phyloP scores from a whole-genome alignment of 192 early-diverging fungal genomes.

The Coemansia sp. region DNA sequence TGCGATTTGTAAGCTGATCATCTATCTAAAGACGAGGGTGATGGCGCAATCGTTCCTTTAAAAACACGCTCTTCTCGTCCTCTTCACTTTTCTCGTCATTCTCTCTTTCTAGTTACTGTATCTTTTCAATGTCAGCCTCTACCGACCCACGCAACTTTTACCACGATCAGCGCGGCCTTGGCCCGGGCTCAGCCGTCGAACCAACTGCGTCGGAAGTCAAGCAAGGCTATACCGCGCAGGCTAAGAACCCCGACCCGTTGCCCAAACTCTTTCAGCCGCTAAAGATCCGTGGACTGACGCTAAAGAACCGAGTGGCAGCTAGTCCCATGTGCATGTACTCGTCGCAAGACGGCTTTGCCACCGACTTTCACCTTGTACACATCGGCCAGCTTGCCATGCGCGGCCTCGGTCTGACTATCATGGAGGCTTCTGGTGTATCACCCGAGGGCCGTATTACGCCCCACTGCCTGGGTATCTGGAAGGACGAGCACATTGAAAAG shows the following conservation, averaged over 20 bases:
- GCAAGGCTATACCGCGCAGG: conserved; percentile 25
- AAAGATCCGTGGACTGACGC: conserved; percentile 60
- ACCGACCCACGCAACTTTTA: conserved; percentile 24
- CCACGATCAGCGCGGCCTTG: conserved; percentile 29
- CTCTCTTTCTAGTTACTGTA: neutral
- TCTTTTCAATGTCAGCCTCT: neutral
- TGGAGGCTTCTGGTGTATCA: conserved; percentile 74
- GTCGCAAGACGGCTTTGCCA: conserved; percentile 62
- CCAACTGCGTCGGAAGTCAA: conserved; percentile 37
- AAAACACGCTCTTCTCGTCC: neutral
- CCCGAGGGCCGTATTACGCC: conserved; percentile 81
- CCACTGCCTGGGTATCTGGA: conserved; percentile 77
- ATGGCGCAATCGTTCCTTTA: neutral
- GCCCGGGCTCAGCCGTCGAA: conserved; percentile 34
- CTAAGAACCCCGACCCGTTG: conserved; percentile 11
- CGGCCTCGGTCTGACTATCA: conserved; percentile 76
- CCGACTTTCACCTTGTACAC: conserved; percentile 66
- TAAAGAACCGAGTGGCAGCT: conserved; percentile 76
- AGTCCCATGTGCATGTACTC: conserved; percentile 88
- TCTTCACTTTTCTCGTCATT: neutral
- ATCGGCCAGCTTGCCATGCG: conserved; percentile 68
- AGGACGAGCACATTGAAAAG: conserved; percentile 70
- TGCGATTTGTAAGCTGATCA: neutral
- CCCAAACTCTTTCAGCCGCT: conserved; percentile 69
- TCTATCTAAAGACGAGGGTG: neutral